phyloP scores from a whole-genome alignment of 352 stramenopile genomes.

The Hyaloperonospora brassicae region DNA sequence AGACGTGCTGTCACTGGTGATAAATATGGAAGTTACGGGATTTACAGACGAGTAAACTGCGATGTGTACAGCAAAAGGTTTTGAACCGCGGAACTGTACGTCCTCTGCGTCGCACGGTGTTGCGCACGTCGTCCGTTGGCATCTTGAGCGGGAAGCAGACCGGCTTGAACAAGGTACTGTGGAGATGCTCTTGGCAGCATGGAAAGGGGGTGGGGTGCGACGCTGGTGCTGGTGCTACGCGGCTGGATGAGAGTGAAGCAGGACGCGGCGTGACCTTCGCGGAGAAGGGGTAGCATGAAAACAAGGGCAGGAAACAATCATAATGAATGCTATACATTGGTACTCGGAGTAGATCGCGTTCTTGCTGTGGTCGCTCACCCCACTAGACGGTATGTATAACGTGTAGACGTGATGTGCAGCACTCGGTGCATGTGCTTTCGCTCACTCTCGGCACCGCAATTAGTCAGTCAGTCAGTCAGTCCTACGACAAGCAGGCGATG shows the following conservation, averaged over 20 bases:
- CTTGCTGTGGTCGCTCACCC: neutral
- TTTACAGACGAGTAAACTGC: slow-evolving; percentile 80
- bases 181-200: slow-evolving; percentile 19
- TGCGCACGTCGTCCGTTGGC: slow-evolving; percentile 8
- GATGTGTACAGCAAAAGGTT: slow-evolving; percentile 31
- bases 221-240: slow-evolving; percentile 7
- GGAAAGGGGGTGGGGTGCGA: slow-evolving; percentile 12
- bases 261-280: too few relatives aligned
- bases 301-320: slow-evolving; percentile 16
- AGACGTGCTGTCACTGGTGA: slow-evolving; percentile 91
- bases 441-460: too few relatives aligned
- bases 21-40: slow-evolving; percentile 94
- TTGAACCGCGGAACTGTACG: slow-evolving; percentile 15
- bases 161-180: slow-evolving; percentile 19
- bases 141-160: slow-evolving; percentile 18
- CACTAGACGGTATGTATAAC: neutral
- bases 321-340: slow-evolving; percentile 21
- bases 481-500: too few relatives aligned
- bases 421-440: too few relatives aligned
- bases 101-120: slow-evolving; percentile 13
- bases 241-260: slow-evolving; percentile 13
- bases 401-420: neutral
- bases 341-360: neutral
- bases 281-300: slow-evolving; percentile 15
- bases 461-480: too few relatives aligned